A percentile compares a stretch with the other conserved stretches of the same genome.
These are phyloP conservation scores for Conoideocrella luteorostrata DNA, from an alignment of 2,329 filamentous ascomycete genomes.

Conservation along the genomic window DNA sequence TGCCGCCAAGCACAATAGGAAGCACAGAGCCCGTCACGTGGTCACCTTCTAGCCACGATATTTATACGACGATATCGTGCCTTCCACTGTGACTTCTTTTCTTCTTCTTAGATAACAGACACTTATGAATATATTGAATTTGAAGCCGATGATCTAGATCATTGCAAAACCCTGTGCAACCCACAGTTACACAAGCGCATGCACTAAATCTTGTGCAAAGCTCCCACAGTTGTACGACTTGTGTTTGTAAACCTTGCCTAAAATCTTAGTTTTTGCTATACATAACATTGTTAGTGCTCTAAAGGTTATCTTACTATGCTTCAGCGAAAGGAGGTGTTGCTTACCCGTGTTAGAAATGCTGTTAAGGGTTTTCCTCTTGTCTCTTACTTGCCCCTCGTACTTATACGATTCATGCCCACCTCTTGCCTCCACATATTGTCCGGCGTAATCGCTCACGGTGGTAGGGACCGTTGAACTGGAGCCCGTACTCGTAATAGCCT, in stretches of 20 bases:
- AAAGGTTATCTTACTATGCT: neutral
- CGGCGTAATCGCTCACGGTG: neutral
- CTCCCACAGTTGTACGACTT: neutral
- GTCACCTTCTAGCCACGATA: too few species aligned
- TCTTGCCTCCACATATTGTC: neutral
- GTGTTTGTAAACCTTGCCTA: neutral
- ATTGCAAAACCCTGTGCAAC: too few species aligned
- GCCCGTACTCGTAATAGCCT: neutral
- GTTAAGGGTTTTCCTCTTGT: neutral
- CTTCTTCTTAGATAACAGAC: too few species aligned
- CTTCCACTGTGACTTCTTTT: too few species aligned
- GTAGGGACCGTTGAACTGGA: neutral
- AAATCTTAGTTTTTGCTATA: neutral
- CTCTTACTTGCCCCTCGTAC: neutral
- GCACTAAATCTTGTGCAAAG: neutral
- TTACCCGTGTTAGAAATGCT: neutral
- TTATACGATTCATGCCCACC: neutral
- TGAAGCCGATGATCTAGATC: too few species aligned
- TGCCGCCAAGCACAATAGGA: too few species aligned
- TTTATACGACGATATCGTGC: too few species aligned
- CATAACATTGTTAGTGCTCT: neutral
- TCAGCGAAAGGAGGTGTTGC: neutral
- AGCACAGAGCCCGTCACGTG: too few species aligned
- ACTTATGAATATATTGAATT: too few species aligned
- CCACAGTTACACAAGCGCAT: too few species aligned